Base-by-base conservation (phyloP, 2,329 filamentous ascomycete species). In the Trematosphaeria pertusa region DNA sequence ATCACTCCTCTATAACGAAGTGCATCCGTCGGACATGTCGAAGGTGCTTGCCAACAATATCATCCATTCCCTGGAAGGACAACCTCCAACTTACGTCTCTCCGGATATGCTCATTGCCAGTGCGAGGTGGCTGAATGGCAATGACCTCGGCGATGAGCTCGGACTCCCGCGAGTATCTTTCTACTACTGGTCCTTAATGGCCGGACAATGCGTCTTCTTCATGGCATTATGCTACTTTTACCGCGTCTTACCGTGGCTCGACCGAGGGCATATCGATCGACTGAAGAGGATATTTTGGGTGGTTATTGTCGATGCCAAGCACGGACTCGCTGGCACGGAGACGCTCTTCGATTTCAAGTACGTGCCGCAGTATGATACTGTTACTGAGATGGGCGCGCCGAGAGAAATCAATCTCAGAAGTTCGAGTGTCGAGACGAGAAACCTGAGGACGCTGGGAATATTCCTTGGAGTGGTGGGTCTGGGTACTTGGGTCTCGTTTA, bases 31-130 rank as follows among this genome's bases (percentile, higher is more conserved):
- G 0, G 71, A 78, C 0, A 87, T 81, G 15, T 86, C 82, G 0
- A 78, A 78, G 35, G 76, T 86, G 5, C 76, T 93, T 19, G 87
- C 87, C 3, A 87, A 87, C 68, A 93, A 92, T 63, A 87, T 92
- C 60, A 85, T 93, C 56, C 78, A 82, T 3, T 81, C 82, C 3
- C 76, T 92, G n/a, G 79, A 86, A 57, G 77, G 80, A 38, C 81
- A 83, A 31, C 82, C 87, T 0, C 89, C 89, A 0, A 78, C 83
- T 0, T 86, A 84, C 55, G 80, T 86, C 0, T 86, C 84, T 1
- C 78, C 81, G 5, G 81, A 84, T 36, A 89, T 90, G 65, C 77
- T 92, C 41, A 78, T 82, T 38, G 88, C 87, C 0, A 81, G 83
- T 63, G 82, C 84, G 4, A 79, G 87, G 47, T 88, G 86, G 78